Evolutionary conservation across 2,329 filamentous ascomycete genomes (phyloP).

Genomic region (Colletotrichum somersetense): DNA sequence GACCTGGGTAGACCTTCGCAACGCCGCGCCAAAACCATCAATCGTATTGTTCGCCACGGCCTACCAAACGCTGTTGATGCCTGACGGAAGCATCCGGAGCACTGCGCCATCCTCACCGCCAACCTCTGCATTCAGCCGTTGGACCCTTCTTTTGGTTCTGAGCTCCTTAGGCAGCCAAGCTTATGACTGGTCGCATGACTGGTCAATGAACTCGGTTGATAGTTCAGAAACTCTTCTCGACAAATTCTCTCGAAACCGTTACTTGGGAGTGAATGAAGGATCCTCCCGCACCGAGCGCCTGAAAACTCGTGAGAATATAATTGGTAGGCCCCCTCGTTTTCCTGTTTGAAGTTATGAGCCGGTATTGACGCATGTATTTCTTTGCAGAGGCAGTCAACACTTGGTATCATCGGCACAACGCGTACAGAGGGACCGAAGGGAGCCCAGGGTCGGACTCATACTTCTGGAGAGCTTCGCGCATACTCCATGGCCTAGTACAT

Average conservation of each 20-base stretch:
- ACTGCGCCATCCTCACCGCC: neutral
- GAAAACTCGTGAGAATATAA: neutral
- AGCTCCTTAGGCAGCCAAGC: conserved; percentile 17
- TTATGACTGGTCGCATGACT: conserved; percentile 27
- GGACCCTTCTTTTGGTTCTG: conserved; percentile 15
- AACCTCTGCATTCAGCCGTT: neutral
- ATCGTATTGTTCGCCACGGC: neutral
- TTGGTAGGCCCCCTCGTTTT: neutral
- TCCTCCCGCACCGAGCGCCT: neutral
- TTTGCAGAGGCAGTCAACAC: neutral
- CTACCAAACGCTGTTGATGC: neutral
- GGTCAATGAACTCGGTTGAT: neutral
- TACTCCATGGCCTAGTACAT: conserved; percentile 8
- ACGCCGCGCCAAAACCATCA: no score
- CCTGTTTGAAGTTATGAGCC: no score
- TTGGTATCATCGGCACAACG: neutral
- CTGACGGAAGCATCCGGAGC: neutral
- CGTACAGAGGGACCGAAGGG: neutral
- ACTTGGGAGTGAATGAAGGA: no score
- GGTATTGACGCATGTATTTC: neutral
- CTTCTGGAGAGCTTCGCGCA: conserved; percentile 5
- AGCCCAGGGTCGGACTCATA: neutral
- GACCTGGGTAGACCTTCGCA: neutral
- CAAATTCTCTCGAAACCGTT: no score
- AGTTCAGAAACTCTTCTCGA: neutral